phyloP scores from a whole-genome alignment of 768 basidiomycete genomes.

The Sistotremastrum suecicum region DNA sequence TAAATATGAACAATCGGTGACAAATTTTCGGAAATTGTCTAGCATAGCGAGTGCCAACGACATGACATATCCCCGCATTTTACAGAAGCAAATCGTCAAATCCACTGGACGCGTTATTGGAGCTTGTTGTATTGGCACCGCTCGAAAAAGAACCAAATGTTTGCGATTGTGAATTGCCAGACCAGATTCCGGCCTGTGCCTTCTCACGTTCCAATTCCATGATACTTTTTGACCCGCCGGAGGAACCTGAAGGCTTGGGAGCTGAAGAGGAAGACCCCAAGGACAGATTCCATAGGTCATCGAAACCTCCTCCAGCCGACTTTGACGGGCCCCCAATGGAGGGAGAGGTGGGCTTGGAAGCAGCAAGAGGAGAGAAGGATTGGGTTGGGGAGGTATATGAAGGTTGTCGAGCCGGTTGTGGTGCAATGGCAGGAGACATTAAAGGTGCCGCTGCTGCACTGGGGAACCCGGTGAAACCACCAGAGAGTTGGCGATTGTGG shows the following conservation, averaged over 20 bases:
- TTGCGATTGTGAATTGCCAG: constrained; percentile 13
- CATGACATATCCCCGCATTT: neutral
- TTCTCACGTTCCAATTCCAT: constrained; percentile 86
- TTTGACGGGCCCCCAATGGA: neutral
- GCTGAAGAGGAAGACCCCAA: constrained; percentile 32
- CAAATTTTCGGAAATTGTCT: no score
- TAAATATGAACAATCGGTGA: no score
- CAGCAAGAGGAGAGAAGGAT: constrained; percentile 8
- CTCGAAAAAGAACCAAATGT: constrained; percentile 17
- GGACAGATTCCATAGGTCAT: constrained; percentile 80
- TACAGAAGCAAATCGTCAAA: constrained; percentile 29
- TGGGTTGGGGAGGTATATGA: constrained; percentile 8
- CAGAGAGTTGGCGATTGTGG: constrained; percentile 1
- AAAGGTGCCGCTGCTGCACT: constrained; percentile 1
- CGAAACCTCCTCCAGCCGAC: constrained; percentile 50
- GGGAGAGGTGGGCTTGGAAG: constrained; percentile 6
- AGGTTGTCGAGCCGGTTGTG: constrained; percentile 6
- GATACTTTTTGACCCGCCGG: constrained; percentile 43
- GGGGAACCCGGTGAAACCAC: constrained; percentile 1
- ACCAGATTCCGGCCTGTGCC: constrained; percentile 71
- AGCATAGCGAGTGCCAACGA: no score
- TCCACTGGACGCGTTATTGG: constrained; percentile 11
- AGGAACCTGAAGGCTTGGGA: constrained; percentile 21
- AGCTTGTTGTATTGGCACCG: constrained; percentile 1
- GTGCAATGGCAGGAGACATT: constrained; percentile 1